Percentiles rank a stretch among this genome's conserved stretches.
These are phyloP conservation scores for Xanthoparmelia taractica DNA, from an alignment of 495 filamentous ascomycete genomes.

Conservation along the genomic window DNA sequence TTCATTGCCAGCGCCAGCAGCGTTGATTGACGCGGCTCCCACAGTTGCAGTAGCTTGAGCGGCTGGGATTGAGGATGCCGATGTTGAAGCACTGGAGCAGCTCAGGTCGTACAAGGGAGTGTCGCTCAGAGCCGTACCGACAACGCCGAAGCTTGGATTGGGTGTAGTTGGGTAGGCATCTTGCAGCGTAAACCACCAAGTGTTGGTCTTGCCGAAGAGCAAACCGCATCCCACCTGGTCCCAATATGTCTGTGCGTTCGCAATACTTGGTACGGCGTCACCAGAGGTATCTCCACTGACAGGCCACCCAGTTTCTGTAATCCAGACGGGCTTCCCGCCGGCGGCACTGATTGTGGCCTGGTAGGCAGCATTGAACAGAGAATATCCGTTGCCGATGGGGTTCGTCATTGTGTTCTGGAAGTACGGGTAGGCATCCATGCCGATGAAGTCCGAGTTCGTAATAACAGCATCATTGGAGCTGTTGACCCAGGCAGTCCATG, in stretches of 20 bases:
- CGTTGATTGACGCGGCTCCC: slow-evolving; percentile 24
- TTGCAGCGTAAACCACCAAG: slow-evolving; percentile 59
- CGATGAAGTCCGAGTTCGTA: slow-evolving; percentile 64
- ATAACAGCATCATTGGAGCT: slow-evolving; percentile 62
- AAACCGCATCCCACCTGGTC: slow-evolving; percentile 62
- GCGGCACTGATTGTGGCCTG: slow-evolving; percentile 49
- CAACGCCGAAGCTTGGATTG: slow-evolving; percentile 63
- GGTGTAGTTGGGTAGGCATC: slow-evolving; percentile 50
- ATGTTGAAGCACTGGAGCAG: slow-evolving; percentile 38
- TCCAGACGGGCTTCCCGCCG: slow-evolving; percentile 66
- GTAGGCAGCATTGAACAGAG: slow-evolving; percentile 57
- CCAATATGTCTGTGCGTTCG: slow-evolving; percentile 78
- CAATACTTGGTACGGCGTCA: slow-evolving; percentile 51
- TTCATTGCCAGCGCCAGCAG: slow-evolving; percentile 22
- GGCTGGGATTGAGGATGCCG: slow-evolving; percentile 23
- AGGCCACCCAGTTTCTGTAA: slow-evolving; percentile 89
- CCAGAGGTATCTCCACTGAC: slow-evolving; percentile 55
- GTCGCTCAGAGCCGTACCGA: slow-evolving; percentile 45
- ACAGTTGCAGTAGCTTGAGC: slow-evolving; percentile 15
- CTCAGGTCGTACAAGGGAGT: slow-evolving; percentile 57
- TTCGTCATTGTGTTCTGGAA: slow-evolving; percentile 66
- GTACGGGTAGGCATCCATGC: slow-evolving; percentile 50
- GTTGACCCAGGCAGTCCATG: slow-evolving; percentile 82
- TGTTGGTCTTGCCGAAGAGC: slow-evolving; percentile 58
- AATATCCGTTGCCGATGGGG: slow-evolving; percentile 51